A percentile compares a stretch with the other conserved stretches of the same genome.
These are phyloP conservation scores for Candida labiduridarum DNA, from an alignment of 1,139 yeast genomes.

Conservation along the genomic window DNA sequence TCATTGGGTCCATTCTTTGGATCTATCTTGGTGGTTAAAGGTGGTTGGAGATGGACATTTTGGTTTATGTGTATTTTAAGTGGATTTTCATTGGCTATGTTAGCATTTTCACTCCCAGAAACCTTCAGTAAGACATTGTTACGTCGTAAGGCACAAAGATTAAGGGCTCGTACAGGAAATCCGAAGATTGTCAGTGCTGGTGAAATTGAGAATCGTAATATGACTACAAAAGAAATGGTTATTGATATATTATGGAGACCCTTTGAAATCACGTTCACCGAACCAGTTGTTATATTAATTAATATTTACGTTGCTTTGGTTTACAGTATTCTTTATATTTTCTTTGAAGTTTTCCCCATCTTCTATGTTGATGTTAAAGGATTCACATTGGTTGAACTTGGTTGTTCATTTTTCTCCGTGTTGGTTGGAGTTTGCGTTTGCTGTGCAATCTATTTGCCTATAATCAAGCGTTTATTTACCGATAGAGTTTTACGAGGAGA, in stretches of 20 bases:
- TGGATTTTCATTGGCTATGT: slow-evolving; percentile 33
- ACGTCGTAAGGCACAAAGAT: slow-evolving; percentile 46
- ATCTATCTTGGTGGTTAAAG: slow-evolving; percentile 24
- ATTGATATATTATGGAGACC: slow-evolving; percentile 33
- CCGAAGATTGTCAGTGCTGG: slow-evolving; percentile 42
- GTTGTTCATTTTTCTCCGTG: slow-evolving; percentile 26
- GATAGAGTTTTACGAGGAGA: slow-evolving; percentile 35
- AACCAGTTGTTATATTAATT: slow-evolving; percentile 36
- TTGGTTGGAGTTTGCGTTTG: slow-evolving; percentile 25
- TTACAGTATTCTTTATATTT: slow-evolving; percentile 33
- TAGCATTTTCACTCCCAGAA: slow-evolving; percentile 50
- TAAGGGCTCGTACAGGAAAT: slow-evolving; percentile 49
- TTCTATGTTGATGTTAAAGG: slow-evolving; percentile 25
- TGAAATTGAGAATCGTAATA: slow-evolving; percentile 38
- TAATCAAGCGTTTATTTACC: slow-evolving; percentile 22
- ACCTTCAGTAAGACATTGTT: slow-evolving; percentile 50
- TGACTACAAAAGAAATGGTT: slow-evolving; percentile 25
- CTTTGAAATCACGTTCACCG: slow-evolving; percentile 31
- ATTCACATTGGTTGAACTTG: slow-evolving; percentile 30
- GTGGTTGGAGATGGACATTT: slow-evolving; percentile 48
- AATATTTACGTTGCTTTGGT: slow-evolving; percentile 33
- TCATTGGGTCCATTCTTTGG: slow-evolving; percentile 38
- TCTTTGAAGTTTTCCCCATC: slow-evolving; percentile 40
- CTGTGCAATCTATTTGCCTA: slow-evolving; percentile 23
- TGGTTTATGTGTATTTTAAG: slow-evolving; percentile 45